Conservation (phyloP, 164 flowering plant genomes). For the Aristolochia fimbriata region DNA sequence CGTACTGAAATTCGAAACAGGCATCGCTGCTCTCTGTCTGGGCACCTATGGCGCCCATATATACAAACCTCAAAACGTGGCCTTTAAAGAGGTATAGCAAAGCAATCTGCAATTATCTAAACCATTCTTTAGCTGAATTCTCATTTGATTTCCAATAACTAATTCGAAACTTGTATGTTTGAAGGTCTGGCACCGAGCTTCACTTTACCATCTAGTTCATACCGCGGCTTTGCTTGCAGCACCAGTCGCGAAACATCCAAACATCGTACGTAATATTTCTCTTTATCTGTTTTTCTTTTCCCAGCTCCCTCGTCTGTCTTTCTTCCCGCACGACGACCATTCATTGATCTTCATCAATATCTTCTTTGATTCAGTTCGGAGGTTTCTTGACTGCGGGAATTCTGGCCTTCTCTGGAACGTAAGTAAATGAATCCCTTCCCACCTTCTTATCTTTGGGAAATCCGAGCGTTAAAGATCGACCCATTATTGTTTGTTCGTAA, state of each 20-base stretch:
- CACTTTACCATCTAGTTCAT: conserved; percentile 86
- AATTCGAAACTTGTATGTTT: neutral
- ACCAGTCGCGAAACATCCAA: conserved; percentile 63
- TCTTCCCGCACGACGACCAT: neutral
- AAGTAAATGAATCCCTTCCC: conserved; percentile 24
- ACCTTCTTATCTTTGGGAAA: no score
- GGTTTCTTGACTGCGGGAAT: conserved; percentile 80
- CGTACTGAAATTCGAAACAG: conserved; percentile 22
- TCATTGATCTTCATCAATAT: neutral
- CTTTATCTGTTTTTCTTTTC: neutral
- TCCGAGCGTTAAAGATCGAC: no score
- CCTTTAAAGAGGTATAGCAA: conserved; percentile 61
- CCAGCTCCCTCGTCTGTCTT: neutral
- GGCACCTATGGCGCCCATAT: conserved; percentile 85
- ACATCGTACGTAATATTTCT: conserved; percentile 41
- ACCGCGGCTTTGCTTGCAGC: conserved; percentile 84
- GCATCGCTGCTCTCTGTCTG: conserved; percentile 75
- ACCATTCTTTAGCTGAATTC: neutral
- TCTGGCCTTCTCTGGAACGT: conserved; percentile 88
- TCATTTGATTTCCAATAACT: neutral
- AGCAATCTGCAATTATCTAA: neutral
- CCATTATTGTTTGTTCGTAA: no score
- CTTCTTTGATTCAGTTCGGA: conserved; percentile 57
- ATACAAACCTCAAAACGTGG: conserved; percentile 75
- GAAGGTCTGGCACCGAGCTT: conserved; percentile 95